Evolutionary conservation across 176 grass and related monocot species (phyloP), one percentile per base, ranked within the genome.

Genomic region (Oryza meyeriana): DNA sequence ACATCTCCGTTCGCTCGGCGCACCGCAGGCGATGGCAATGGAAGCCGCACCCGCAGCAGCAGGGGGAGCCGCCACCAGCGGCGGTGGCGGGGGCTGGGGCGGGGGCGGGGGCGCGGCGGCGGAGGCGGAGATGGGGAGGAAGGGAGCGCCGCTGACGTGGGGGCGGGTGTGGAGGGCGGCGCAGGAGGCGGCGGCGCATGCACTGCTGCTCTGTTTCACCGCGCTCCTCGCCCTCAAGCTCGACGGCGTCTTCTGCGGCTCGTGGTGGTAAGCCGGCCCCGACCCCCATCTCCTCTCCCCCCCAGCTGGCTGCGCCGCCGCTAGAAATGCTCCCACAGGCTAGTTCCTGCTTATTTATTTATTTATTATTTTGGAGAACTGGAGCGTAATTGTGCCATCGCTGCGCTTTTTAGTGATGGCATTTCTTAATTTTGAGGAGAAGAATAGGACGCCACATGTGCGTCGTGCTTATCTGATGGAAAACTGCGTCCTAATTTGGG

Each of bases 131-230:
- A 11, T 3, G 35, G 50, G 8, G 20, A 33, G 55, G 8, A 79
- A 78, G 52, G 27, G 72, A 13, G 11, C 34, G 34, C 42, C 69
- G 47, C 65, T 81, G 55, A 90, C 83, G 85, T 88, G 93, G 90
- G 59, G 73, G 83, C 75, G 64, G 75, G 90, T 88, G 52, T 35
- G 79, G 55, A 85, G 65, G 45, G 83, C 88, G 50, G 93, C 75
- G 61, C 88, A 75, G 79, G 90, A 77, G 75, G 75, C 89, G 71
- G 79, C 42, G 5, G 93, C 85, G 67, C 93, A 96, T 85, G 88
- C 36, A 33, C 82, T 90, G 34, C 85, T 96, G 80, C 83, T 96
- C 90, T 91, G 93, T 75, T 96, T 96, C 83, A 88, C 90, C 45
- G n/a, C 80, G 50, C 75, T 93, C 68, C 82, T 96, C 79, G 85